These are phyloP conservation scores for Apiospora malaysiana DNA, from an alignment of 2,329 filamentous ascomycete genomes.

Conservation along the genomic window DNA sequence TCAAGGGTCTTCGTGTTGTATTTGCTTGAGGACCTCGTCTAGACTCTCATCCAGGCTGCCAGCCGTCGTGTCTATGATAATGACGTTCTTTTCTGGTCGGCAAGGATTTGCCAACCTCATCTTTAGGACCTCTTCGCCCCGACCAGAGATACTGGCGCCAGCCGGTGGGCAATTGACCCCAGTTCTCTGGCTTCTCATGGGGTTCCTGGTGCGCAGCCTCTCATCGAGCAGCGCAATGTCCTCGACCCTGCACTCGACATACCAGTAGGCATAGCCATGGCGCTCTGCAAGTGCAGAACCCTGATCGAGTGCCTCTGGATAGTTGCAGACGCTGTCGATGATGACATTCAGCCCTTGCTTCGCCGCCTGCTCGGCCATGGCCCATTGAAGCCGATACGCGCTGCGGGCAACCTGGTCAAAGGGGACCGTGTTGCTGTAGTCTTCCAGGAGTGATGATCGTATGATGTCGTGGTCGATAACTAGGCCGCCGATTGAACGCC, in stretches of 20 bases:
- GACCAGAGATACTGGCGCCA: not conserved
- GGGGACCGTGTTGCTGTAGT: conserved; percentile 24
- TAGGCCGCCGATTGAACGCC: conserved; percentile 34
- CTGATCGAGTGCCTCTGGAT: conserved; percentile 36
- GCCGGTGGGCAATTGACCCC: conserved; percentile 19
- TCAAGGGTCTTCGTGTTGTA: not conserved
- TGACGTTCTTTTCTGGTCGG: not conserved
- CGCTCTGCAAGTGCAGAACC: conserved; percentile 38
- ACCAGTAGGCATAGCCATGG: conserved; percentile 29
- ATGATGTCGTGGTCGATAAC: conserved; percentile 46
- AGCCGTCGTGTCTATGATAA: not conserved
- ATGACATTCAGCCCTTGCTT: conserved; percentile 43
- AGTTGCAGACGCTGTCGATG: conserved; percentile 47
- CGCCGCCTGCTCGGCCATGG: conserved; percentile 41
- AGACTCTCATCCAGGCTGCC: not conserved
- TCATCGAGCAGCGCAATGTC: conserved; percentile 23
- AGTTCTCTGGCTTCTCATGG: conserved; percentile 24
- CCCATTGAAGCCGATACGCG: conserved; percentile 44
- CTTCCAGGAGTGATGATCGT: conserved; percentile 40
- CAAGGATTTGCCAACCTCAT: conserved; percentile 2
- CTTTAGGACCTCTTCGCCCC: not conserved
- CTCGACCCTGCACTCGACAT: conserved; percentile 29
- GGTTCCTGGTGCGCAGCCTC: conserved; percentile 18
- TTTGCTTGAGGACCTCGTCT: conserved; percentile 2
- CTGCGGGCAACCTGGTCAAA: conserved; percentile 40